phyloP scores from a whole-genome alignment of 305 asterid genomes.

The Euphrasia arctica region DNA sequence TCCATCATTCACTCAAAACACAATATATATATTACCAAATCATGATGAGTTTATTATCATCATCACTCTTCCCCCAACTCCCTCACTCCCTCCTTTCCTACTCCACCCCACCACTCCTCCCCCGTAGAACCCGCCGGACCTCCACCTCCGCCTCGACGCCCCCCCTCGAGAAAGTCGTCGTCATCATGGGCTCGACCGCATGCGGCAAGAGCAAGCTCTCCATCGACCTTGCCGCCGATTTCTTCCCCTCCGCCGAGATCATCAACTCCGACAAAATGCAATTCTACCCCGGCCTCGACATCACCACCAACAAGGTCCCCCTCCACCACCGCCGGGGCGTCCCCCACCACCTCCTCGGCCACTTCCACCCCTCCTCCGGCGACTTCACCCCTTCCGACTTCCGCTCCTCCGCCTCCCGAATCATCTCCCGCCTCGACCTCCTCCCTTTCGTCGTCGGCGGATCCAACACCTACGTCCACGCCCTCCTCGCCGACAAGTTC shows the following conservation, averaged over 20 bases:
- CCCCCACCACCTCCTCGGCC: conserved; percentile 8
- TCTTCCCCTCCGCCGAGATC: conserved; percentile 51
- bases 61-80: no score
- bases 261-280: conserved; percentile 94
- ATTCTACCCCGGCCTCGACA: conserved; percentile 56
- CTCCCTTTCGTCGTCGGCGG: no score
- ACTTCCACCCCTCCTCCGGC: no score
- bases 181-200: conserved; percentile 84
- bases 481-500: no score
- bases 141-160: conserved; percentile 4
- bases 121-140: conserved; percentile 24
- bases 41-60: not conserved
- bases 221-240: conserved; percentile 58
- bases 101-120: not conserved
- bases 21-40: no score
- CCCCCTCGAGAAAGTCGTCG: conserved; percentile 42
- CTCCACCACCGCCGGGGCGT: conserved; percentile 45
- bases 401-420: no score
- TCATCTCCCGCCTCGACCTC: no score
- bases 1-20: no score
- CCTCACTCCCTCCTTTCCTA: not conserved
- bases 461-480: no score
- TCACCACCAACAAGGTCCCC: conserved; percentile 77
- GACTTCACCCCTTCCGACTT: no score
- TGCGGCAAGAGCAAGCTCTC: conserved; percentile 87